Base-by-base conservation (phyloP, 2,329 filamentous ascomycete species). In the Didymella glomerata region DNA sequence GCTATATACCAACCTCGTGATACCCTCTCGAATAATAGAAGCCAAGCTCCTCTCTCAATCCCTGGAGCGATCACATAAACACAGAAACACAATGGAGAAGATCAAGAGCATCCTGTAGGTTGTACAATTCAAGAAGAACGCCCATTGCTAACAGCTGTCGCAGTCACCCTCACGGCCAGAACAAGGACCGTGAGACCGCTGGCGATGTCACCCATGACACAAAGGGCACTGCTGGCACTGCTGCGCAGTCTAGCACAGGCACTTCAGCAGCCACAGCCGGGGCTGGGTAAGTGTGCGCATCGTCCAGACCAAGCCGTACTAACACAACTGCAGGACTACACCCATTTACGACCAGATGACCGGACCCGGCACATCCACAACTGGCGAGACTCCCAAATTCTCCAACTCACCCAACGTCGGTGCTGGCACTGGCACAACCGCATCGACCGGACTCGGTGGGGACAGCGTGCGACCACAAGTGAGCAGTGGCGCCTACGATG, bases 61-160 rank as follows among this genome's bases (percentile, higher is more conserved):
- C 54, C 48, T 61, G 48, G 48, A 61, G 53, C 52, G 48, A 59
- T 61, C 55, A 53, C 49, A 57, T 51, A 38, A 38, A 48, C 51
- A 47, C 48, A 36, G 30, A 38, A 52, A 20, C 65, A 62, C 40
- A 56, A 81, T 81, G 80, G 75, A 81, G 56, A 80, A 80, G 71
- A 66, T 82, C 54, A 81, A 80, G 75, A 76, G 73, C 64, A 69
- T 81, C 52, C 68, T 81, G 78, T 80, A 65, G 64, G 77, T 51
- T 14, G 22, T 34, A 18, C 47, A 6, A 11, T 27, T 2, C 38
- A 18, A 9, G 4, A 2, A 14, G n/a, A 8, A 28, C 27, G 22
- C n/a, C 38, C 25, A 40, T 11, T 42, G 36, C 45, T 61, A 10
- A 44, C 57, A 74, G 69, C 51, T 68, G 68, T 40, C 65, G 69